Base-by-base conservation (phyloP, 2,329 filamentous ascomycete species). In the Neophaeococcomyces mojaviensis region DNA sequence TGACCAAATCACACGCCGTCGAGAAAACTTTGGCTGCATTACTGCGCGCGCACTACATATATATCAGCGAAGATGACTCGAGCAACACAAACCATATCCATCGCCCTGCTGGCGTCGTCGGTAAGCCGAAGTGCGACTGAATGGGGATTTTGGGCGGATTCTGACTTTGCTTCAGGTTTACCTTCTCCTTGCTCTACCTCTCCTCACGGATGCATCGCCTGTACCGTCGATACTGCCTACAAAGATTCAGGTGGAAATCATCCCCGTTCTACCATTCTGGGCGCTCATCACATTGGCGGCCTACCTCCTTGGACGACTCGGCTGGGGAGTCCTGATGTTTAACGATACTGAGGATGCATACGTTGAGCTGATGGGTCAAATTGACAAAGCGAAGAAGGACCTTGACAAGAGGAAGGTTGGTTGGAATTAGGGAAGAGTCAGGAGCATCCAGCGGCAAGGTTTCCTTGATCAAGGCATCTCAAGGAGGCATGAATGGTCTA, bases 201-300 rank as follows among this genome's bases (percentile, higher is more conserved):
- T 57, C n/a, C 37, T 57, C 34, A 56, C 50, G 4, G 48, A 56
- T 18, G 44, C 48, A 30, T 56, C 53, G 15, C 54, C 55, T 2
- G 46, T 57, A n/a, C 55, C 55, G 13, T 57, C 55, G 15, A 53
- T 57, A 37, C 46, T 57, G 18, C 55, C 55, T 16, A 51, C 52
- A 22, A 55, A 52, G 45, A 53, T 57, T 31, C 55, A 57, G 37
- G 51, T 53, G n/a, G 55, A 97, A 61, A 78, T 98, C 58, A 82
- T 97, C 53, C 92, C 90, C 31, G 80, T 95, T 53, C 78, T 97
- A 39, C 92, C 92, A 47, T 86, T 96, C 72, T 98, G 90, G 86
- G 81, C 79, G 38, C 74, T 97, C 58, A 86, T 98, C 55, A 82
- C 86, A 18, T 89, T 97, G 63, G 92, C 89, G 67, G 85, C 89